Percentiles rank a stretch among this genome's conserved stretches.
These are phyloP conservation scores for Huntiella moniliformis DNA, from an alignment of 2,329 filamentous ascomycete species.

Conservation along the genomic window DNA sequence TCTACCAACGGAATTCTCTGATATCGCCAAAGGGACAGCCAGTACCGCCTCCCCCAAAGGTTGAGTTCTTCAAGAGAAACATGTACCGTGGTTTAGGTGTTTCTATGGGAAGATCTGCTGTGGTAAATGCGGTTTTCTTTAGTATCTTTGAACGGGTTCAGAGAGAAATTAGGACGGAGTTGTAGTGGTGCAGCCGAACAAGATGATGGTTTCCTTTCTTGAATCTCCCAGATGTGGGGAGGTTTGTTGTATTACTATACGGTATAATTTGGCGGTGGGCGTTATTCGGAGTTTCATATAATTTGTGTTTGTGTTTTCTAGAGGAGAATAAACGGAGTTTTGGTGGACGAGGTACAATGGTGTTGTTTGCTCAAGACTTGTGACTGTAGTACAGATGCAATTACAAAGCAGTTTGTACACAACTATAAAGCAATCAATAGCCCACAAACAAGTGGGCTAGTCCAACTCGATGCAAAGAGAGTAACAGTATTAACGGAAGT, in stretches of 20 bases:
- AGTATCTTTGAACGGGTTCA: conserved; percentile 74
- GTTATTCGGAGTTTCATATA: neutral
- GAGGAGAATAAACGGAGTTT: neutral
- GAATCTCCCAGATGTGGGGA: neutral
- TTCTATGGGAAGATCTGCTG: conserved; percentile 63
- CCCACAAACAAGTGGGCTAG: too few relatives aligned
- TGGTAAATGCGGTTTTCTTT: conserved; percentile 81
- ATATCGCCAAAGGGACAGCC: conserved; percentile 46
- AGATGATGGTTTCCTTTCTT: neutral
- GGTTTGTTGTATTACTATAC: neutral
- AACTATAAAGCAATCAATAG: too few relatives aligned
- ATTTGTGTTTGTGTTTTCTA: neutral
- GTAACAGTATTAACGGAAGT: too few relatives aligned
- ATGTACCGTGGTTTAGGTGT: conserved; percentile 74
- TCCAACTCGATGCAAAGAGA: too few relatives aligned
- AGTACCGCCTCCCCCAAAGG: conserved; percentile 48
- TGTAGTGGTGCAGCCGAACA: neutral
- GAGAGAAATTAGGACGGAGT: conserved; percentile 31
- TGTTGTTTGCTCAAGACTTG: neutral
- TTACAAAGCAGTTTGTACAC: too few relatives aligned
- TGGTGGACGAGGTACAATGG: neutral
- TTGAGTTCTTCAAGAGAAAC: conserved; percentile 55
- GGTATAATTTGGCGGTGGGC: neutral
- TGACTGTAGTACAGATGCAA: too few relatives aligned
- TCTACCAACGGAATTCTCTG: conserved; percentile 67